A percentile compares a stretch with the other conserved stretches of the same genome.
phyloP scores from a whole-genome alignment of 805 yeast species.

The Kodamaea hsintzibuensis region DNA sequence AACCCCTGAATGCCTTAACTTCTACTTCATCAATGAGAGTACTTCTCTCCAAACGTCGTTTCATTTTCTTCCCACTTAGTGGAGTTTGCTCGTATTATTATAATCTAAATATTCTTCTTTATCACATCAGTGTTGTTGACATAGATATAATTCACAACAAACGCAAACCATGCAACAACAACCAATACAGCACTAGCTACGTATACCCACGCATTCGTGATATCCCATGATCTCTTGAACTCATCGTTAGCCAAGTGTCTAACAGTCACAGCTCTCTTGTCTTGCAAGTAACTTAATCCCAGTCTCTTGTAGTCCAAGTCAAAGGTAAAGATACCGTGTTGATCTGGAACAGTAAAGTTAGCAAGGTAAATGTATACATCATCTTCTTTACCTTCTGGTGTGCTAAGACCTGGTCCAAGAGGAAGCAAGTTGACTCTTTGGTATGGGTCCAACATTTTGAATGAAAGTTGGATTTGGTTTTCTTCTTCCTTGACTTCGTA shows the following conservation, averaged over 20 bases:
- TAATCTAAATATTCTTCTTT: slow-evolving; percentile 27
- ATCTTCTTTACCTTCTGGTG: slow-evolving; percentile 36
- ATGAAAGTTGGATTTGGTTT: slow-evolving; percentile 75
- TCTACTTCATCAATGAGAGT: no score
- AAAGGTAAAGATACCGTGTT: slow-evolving; percentile 94
- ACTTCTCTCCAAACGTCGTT: no score
- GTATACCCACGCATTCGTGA: slow-evolving; percentile 92
- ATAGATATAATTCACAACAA: slow-evolving; percentile 64
- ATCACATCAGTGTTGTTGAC: slow-evolving; percentile 29
- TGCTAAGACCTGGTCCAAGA: slow-evolving; percentile 36
- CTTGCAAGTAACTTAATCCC: slow-evolving; percentile 70
- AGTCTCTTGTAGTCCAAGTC: slow-evolving; percentile 72
- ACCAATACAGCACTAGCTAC: slow-evolving; percentile 70
- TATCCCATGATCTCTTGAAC: slow-evolving; percentile 89
- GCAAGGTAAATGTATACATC: slow-evolving; percentile 51
- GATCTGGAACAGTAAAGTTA: slow-evolving; percentile 81
- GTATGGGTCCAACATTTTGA: slow-evolving; percentile 93
- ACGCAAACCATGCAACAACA: slow-evolving; percentile 71
- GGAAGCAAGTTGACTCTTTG: slow-evolving; percentile 69
- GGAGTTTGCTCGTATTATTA: no score
- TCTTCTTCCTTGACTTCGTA: slow-evolving; percentile 39
- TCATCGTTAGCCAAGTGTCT: slow-evolving; percentile 96
- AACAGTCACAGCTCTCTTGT: slow-evolving; percentile 71
- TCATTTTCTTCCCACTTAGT: no score
- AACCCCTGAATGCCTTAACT: no score